Evolutionary conservation across 768 basidiomycete genomes (phyloP).

Genomic region (Pilatotrama ljubarskyi): DNA sequence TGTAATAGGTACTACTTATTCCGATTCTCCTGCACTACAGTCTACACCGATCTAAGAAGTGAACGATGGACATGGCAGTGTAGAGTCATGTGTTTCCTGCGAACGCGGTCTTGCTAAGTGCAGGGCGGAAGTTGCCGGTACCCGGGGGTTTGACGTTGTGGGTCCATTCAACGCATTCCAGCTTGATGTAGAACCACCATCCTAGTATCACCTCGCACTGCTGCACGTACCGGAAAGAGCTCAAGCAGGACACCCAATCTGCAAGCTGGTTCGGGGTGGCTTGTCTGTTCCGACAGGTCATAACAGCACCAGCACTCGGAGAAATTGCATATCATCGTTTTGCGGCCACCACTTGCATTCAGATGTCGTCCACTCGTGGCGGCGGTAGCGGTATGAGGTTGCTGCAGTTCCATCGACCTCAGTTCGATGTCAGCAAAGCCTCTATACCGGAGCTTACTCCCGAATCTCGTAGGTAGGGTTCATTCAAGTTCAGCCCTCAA

Average conservation of each 20-base stretch:
- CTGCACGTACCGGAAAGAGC: not conserved
- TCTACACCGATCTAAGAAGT: too few species aligned
- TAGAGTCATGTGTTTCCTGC: constrained; percentile 4
- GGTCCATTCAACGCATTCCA: constrained; percentile 1
- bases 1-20: too few species aligned
- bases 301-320: too few species aligned
- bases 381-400: constrained; percentile 35
- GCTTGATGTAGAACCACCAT: constrained; percentile 3
- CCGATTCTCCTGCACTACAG: too few species aligned
- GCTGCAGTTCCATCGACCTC: constrained; percentile 50
- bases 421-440: constrained; percentile 39
- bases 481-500: not conserved
- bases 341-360: not conserved
- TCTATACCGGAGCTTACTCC: constrained; percentile 49
- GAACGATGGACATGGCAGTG: not conserved
- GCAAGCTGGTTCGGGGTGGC: too few species aligned
- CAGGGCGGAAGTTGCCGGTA: not conserved
- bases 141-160: constrained; percentile 11
- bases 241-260: too few species aligned
- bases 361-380: constrained; percentile 9
- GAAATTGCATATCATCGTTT: too few species aligned
- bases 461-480: constrained; percentile 37
- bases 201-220: not conserved
- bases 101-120: too few species aligned
- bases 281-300: too few species aligned